Percentiles rank a stretch among this genome's conserved stretches.
phyloP scores from a whole-genome alignment of 2,329 filamentous ascomycete genomes.

The Calonectria pteridis region DNA sequence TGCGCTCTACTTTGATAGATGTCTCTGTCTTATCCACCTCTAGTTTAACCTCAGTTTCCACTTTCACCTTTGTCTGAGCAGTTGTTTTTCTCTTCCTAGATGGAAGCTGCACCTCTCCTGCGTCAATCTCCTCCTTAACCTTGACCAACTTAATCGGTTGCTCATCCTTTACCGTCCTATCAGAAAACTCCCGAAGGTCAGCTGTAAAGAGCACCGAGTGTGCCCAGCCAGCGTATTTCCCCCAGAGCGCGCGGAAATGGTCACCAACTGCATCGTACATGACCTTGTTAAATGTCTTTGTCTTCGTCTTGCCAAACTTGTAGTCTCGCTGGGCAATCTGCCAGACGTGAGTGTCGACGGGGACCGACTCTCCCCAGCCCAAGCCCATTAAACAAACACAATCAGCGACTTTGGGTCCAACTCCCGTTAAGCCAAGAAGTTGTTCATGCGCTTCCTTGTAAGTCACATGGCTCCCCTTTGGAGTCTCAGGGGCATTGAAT shows the following conservation, averaged over 20 bases:
- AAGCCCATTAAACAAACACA: constrained; percentile 97
- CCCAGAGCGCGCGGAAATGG: constrained; percentile 91
- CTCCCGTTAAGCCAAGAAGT: constrained; percentile 83
- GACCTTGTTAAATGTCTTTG: constrained; percentile 85
- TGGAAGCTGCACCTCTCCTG: constrained; percentile 24
- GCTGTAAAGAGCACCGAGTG: constrained; percentile 97
- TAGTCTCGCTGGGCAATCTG: constrained; percentile 98
- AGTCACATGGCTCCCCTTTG: constrained; percentile 65
- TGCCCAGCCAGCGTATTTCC: constrained; percentile 94
- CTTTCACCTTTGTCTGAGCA: constrained; percentile 32
- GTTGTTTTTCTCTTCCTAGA: constrained; percentile 43
- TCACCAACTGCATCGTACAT: constrained; percentile 93
- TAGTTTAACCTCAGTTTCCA: constrained; percentile 29
- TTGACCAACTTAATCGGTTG: constrained; percentile 33
- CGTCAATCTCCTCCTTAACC: constrained; percentile 40
- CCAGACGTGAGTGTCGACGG: constrained; percentile 98
- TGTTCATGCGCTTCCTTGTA: constrained; percentile 86
- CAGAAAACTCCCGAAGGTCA: constrained; percentile 87
- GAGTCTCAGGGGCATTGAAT: constrained; percentile 60
- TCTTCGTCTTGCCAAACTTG: constrained; percentile 88
- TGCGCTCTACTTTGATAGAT: constrained; percentile 27
- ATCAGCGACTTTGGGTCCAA: constrained; percentile 96
- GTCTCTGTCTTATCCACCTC: constrained; percentile 32
- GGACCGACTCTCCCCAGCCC: constrained; percentile 94
- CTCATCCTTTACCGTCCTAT: constrained; percentile 57